Evolutionary conservation across 768 basidiomycete species (phyloP), one percentile per base, ranked within the genome.

Genomic region (Hortiboletus flavorubellus): DNA sequence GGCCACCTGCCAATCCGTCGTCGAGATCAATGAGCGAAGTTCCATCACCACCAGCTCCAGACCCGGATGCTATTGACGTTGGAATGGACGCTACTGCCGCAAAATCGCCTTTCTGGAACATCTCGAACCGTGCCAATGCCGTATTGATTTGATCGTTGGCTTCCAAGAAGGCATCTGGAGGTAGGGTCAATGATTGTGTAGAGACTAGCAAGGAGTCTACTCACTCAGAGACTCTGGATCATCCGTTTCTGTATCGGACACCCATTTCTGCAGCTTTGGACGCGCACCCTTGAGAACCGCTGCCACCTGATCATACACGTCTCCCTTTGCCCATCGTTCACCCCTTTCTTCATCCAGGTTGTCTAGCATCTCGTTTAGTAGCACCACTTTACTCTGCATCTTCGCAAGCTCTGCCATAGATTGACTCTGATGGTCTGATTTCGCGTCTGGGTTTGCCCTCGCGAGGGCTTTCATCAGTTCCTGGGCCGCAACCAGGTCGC

Each of bases 91-190:
- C 84, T 23, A 83, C 73, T 8, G 85, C 84, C 16, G 77, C 80
- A 67, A 84, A 95, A 73, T 99, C 94, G 48, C 97, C 97, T 54
- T 82, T 85, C 73, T 93, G 93, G 80, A 89, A 98, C 0, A 93
- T 87, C 55, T 98, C 93, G 68, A 94, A 98, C 23, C 96, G 88
- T 30, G 82, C 80, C 14, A 98, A 72, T 14, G 94, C 93, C 18
- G 84, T 89, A 74, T 99, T 99, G 72, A 99, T 94, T 65, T 97
- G 91, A 72, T 99, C 97, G 70, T 99, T 99, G 57, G 95, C 95
- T 69, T 98, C 85, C 16, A 99, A 77, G 69, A 97, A 89, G 2
- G 93, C 93, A 57, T 95, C 95, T 93, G 18, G n/a, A 8, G 35
- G 39, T 21, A 46, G 55, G 34, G 38, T 57, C 43, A 44, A 47